Evolutionary conservation across 208 protist genomes (phyloP), one percentile per base, ranked within the genome.

Genomic region (Leishmania tropica): DNA sequence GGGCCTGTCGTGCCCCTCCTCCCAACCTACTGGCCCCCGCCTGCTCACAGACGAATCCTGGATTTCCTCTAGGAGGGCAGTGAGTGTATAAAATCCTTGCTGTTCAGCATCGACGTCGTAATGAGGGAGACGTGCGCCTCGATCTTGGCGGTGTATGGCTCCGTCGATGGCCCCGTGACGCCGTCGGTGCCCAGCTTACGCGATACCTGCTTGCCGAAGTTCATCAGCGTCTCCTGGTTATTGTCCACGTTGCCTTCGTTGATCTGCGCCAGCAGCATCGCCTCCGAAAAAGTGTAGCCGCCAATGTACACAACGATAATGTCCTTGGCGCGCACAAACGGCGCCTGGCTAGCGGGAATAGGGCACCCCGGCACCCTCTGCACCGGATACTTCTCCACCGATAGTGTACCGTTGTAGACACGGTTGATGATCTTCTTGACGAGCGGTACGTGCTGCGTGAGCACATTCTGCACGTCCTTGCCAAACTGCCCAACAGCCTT

Each of bases 361-460:
- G 95, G 89, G 31, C 86, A 89, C 40, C 89, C 90, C 37, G 68
- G 76, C 53, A 96, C 92, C 76, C 92, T 87, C 82, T 92, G 81
- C 54, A 91, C 87, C 3, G 92, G 88, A 77, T 96, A 97, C 15
- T 87, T 81, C 35, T 96, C 87, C n/a, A 81, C 85, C 45, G 89
- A 88, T 31, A 97, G 87, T 10, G 92, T 93, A 53, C 93, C 95
- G 81, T 96, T 96, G 83, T 96, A 96, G 47, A 87, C 80, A 56
- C 92, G 90, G 84, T 96, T 96, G 48, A 99, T 85, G 3, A 98
- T 83, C 53, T 97, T 95, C 62, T 91, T 90, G 45, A 99, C 80
- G 60, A 96, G 83, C 54, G 99, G 98, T 74, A 93, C 91, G 85
- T 99, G 98, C 89, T 99, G 97, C 42, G 98, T 99, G 82, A 99